A percentile compares a stretch with the other conserved stretches of the same genome.
phyloP scores from a whole-genome alignment of 306 rosid species.

The Amphicarpaea edgeworthii region DNA sequence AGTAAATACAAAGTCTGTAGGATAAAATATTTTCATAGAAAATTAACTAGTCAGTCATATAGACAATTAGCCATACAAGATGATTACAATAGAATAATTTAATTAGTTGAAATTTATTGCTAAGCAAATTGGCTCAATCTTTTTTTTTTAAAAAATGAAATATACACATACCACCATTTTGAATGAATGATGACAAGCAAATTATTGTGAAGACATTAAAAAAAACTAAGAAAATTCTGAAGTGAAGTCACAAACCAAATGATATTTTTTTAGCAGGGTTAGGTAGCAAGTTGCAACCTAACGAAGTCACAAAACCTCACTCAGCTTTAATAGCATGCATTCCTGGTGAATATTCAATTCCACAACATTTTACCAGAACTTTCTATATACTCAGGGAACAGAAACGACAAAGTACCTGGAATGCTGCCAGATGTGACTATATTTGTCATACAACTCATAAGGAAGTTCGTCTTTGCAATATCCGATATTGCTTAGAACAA shows the following conservation, averaged over 20 bases:
- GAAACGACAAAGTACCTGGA: slow-evolving; percentile 65
- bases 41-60: slow-evolving; percentile 22
- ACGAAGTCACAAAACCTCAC: slow-evolving; percentile 27
- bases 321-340: background rate
- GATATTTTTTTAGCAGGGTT: slow-evolving; percentile 7
- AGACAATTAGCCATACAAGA: background rate
- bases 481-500: slow-evolving; percentile 93
- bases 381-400: background rate
- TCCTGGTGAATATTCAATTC: slow-evolving; percentile 19
- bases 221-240: slow-evolving; percentile 1
- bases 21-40: slow-evolving; percentile 36
- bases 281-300: slow-evolving; percentile 25
- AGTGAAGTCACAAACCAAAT: slow-evolving; percentile 24
- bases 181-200: slow-evolving; percentile 8
- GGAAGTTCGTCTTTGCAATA: slow-evolving; percentile 97
- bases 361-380: slow-evolving; percentile 26
- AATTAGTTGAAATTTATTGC: slow-evolving; percentile 24
- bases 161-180: slow-evolving; percentile 2
- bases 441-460: slow-evolving; percentile 79
- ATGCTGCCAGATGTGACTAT: slow-evolving; percentile 83
- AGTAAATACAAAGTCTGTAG: slow-evolving; percentile 21
- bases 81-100: slow-evolving; percentile 34
- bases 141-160: background rate
- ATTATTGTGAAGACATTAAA: slow-evolving; percentile 1
- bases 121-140: slow-evolving; percentile 37